Conservation (phyloP, 2,329 filamentous ascomycete species). For the Torrubiella hemipterigena region DNA sequence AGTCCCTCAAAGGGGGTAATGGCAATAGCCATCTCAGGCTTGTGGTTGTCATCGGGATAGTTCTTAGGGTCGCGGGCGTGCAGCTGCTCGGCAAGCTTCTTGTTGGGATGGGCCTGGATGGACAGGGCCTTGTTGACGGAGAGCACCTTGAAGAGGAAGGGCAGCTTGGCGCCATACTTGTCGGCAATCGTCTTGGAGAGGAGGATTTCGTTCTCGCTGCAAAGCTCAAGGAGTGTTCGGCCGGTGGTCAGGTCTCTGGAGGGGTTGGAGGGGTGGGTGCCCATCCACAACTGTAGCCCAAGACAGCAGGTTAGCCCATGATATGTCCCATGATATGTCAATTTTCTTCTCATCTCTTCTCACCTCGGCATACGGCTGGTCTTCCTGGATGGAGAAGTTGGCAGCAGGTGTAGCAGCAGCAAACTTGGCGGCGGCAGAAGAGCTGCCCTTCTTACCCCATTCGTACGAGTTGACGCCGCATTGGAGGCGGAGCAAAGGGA, state of each 20-base stretch:
- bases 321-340: too few species aligned
- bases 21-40: conserved; percentile 98
- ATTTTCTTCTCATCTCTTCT: too few species aligned
- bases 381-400: conserved; percentile 65
- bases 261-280: conserved; percentile 89
- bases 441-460: conserved; percentile 88
- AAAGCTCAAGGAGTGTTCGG: conserved; percentile 74
- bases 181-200: conserved; percentile 62
- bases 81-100: conserved; percentile 76
- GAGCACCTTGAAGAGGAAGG: conserved; percentile 96
- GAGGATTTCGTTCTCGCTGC: conserved; percentile 75
- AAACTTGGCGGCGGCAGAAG: conserved; percentile 81
- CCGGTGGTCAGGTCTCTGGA: conserved; percentile 81
- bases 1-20: conserved; percentile 93
- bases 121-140: conserved; percentile 93
- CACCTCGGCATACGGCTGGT: conserved; percentile 92
- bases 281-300: conserved; percentile 97
- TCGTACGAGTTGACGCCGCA: conserved; percentile 97
- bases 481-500: conserved; percentile 74
- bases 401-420: conserved; percentile 71
- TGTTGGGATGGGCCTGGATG: conserved; percentile 95
- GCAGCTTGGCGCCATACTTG: conserved; percentile 70
- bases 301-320: too few species aligned
- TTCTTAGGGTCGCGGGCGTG: conserved; percentile 81
- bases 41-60: conserved; percentile 99